Conservation (phyloP, 805 yeast genomes). For the Kregervanrija pseudodelftensis region DNA sequence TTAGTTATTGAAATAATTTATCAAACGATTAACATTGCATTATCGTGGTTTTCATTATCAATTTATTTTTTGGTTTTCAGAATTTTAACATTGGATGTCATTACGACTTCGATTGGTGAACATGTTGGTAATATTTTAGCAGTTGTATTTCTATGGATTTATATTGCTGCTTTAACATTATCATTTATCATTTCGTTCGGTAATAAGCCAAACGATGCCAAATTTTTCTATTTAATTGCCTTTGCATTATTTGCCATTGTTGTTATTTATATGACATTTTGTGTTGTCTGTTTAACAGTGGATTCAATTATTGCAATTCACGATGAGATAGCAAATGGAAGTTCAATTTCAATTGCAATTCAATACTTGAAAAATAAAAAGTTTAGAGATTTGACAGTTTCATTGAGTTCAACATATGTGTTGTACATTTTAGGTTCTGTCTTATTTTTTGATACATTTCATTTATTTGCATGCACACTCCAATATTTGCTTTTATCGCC, state of each 20-base stretch:
- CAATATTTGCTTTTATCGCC: slow-evolving; percentile 84
- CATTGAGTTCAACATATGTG: slow-evolving; percentile 75
- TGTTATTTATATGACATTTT: slow-evolving; percentile 73
- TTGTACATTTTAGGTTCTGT: slow-evolving; percentile 72
- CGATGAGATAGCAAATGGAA: slow-evolving; percentile 25
- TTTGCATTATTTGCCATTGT: slow-evolving; percentile 71
- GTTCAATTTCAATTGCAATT: slow-evolving; percentile 26
- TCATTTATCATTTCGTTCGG: slow-evolving; percentile 90
- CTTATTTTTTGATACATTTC: slow-evolving; percentile 82
- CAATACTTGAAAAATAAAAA: slow-evolving; percentile 55
- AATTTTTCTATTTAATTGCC: slow-evolving; percentile 60
- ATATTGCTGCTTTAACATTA: slow-evolving; percentile 65
- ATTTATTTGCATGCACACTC: slow-evolving; percentile 74
- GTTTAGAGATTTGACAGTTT: slow-evolving; percentile 77
- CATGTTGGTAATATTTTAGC: slow-evolving; percentile 68
- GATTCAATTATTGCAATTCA: slow-evolving; percentile 51
- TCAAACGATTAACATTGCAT: slow-evolving; percentile 62
- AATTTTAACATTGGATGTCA: slow-evolving; percentile 71
- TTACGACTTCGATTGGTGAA: slow-evolving; percentile 33
- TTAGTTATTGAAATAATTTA: slow-evolving; percentile 73
- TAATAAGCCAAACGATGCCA: slow-evolving; percentile 87
- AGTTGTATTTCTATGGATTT: slow-evolving; percentile 79
- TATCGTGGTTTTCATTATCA: slow-evolving; percentile 88
- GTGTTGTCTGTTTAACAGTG: slow-evolving; percentile 66
- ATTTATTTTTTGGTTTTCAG: slow-evolving; percentile 85